Evolutionary conservation across 2,329 filamentous ascomycete species (phyloP).

Genomic region (Aureobasidium zeae): DNA sequence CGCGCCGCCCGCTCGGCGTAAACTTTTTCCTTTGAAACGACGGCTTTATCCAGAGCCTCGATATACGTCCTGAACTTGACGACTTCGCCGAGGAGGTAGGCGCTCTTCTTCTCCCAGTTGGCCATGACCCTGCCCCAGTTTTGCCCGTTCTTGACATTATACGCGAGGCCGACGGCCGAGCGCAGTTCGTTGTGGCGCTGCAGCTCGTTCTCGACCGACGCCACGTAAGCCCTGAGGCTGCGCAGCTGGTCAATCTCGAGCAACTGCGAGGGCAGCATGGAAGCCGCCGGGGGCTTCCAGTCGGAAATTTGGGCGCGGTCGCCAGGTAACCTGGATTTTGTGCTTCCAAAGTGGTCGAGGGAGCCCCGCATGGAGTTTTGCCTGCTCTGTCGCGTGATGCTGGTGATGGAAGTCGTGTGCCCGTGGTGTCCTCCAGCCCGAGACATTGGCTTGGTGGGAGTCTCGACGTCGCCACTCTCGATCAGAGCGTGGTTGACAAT

Average conservation of each 20-base stretch:
- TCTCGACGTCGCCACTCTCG: slow-evolving; percentile 19
- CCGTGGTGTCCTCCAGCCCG: slow-evolving; percentile 17
- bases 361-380: slow-evolving; percentile 49
- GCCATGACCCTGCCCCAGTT: slow-evolving; percentile 79
- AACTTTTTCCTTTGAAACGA: slow-evolving; percentile 60
- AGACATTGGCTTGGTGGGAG: not conserved
- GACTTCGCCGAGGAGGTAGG: slow-evolving; percentile 83
- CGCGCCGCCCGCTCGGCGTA: slow-evolving; percentile 19
- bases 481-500: slow-evolving; percentile 53
- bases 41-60: slow-evolving; percentile 67
- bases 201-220: slow-evolving; percentile 76
- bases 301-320: slow-evolving; percentile 78
- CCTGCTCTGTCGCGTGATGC: slow-evolving; percentile 27
- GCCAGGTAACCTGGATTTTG: slow-evolving; percentile 62
- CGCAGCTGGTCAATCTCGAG: slow-evolving; percentile 73
- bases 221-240: slow-evolving; percentile 68
- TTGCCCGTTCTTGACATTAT: slow-evolving; percentile 73
- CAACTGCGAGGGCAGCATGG: slow-evolving; percentile 73
- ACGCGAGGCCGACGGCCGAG: slow-evolving; percentile 72
- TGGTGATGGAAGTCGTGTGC: slow-evolving; percentile 18
- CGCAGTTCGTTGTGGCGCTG: slow-evolving; percentile 81
- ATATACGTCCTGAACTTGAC: slow-evolving; percentile 96
- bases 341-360: slow-evolving; percentile 46
- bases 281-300: slow-evolving; percentile 83
- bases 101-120: slow-evolving; percentile 95